Evolutionary conservation across 2,329 filamentous ascomycete species (phyloP).

Genomic region (Ophiostoma sp.): DNA sequence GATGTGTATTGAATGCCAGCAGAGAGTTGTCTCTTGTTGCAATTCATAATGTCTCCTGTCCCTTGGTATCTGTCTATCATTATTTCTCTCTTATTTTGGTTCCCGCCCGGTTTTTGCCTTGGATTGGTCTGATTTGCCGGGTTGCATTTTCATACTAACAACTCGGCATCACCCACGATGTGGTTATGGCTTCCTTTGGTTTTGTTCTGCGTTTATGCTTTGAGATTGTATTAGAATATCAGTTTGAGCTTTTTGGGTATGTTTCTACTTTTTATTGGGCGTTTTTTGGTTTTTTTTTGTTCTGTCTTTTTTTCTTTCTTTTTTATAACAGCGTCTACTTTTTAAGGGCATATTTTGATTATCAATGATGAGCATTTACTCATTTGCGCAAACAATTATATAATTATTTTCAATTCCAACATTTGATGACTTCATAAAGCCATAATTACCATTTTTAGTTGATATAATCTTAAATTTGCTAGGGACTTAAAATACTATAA

Average conservation of each 20-base stretch:
- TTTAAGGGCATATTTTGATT: no score
- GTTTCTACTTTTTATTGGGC: not conserved
- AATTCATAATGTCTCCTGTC: not conserved
- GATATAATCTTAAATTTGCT: no score
- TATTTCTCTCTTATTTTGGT: not conserved
- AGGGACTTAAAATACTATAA: no score
- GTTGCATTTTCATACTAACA: not conserved
- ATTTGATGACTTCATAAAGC: no score
- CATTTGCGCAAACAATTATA: no score
- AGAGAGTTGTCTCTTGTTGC: not conserved
- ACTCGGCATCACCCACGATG: no score
- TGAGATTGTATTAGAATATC: no score
- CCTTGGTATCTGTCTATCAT: not conserved
- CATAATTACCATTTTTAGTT: no score
- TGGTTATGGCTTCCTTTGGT: not conserved
- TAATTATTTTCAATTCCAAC: no score
- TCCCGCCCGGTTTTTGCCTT: no score
- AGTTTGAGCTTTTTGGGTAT: not conserved
- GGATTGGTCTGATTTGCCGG: not conserved
- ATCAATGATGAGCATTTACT: no score
- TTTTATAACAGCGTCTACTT: not conserved
- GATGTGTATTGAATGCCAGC: not conserved
- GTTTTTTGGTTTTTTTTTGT: not conserved
- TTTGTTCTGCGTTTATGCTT: not conserved
- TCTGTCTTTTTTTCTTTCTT: not conserved